Evolutionary conservation across 192 early-diverging fungal genomes (phyloP).

Genomic region (Coemansia furcata): DNA sequence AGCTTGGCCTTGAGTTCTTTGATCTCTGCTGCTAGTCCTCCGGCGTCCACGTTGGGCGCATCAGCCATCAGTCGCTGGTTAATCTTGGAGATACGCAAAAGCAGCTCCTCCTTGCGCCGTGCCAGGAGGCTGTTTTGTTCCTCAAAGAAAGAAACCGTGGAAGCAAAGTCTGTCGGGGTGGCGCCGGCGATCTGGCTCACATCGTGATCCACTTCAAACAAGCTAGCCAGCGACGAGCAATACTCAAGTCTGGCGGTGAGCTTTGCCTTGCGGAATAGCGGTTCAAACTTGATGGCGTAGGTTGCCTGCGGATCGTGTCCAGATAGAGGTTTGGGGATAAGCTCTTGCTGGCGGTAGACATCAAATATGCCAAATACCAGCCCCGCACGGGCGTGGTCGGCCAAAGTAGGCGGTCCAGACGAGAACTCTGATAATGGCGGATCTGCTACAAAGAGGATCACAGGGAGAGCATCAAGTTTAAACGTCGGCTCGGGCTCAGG

Average conservation of each 20-base stretch:
- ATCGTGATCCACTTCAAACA: conserved; percentile 44
- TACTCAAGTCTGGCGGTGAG: conserved; percentile 45
- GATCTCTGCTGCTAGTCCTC: conserved; percentile 19
- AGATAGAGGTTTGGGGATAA: conserved; percentile 7
- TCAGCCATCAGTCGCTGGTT: conserved; percentile 24
- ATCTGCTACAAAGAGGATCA: background rate
- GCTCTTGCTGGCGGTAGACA: conserved; percentile 23
- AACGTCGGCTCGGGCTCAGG: conserved; percentile 5
- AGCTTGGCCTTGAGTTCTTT: conserved; percentile 26
- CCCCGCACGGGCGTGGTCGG: conserved; percentile 40
- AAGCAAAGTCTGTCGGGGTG: conserved; percentile 13
- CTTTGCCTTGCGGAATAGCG: conserved; percentile 37
- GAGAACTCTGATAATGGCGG: background rate
- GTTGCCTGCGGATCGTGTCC: conserved; percentile 7
- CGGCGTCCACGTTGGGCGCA: conserved; percentile 17
- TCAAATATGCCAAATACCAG: conserved; percentile 32
- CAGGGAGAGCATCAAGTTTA: conserved; percentile 33
- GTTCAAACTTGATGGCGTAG: conserved; percentile 22
- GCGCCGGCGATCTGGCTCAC: conserved; percentile 23
- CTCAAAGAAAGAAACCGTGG: conserved; percentile 16
- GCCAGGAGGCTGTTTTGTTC: conserved; percentile 22
- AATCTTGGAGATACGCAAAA: conserved; percentile 28
- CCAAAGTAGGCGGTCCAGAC: conserved; percentile 6
- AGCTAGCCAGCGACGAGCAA: conserved; percentile 26
- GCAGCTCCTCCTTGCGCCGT: conserved; percentile 31